phyloP scores from a whole-genome alignment of 306 rosid species.

The Macrotyloma uniflorum region DNA sequence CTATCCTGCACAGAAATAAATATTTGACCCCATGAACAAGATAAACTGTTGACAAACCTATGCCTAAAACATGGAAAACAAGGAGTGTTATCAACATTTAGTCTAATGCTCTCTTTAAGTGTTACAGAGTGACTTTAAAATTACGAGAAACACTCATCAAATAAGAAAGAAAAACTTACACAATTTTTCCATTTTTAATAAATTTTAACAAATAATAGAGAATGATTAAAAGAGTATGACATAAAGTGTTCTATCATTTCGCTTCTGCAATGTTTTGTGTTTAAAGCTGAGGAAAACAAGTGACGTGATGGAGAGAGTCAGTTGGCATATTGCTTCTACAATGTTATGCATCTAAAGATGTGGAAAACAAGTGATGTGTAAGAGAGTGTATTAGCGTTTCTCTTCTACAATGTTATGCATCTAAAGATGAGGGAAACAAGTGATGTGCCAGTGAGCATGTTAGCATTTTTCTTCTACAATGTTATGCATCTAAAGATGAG shows the following conservation, averaged over 20 bases:
- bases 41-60: constrained; percentile 3
- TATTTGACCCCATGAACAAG: constrained; percentile 7
- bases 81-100: not conserved
- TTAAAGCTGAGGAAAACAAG: not conserved
- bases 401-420: constrained; percentile 1
- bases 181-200: not conserved
- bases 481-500: constrained; percentile 9
- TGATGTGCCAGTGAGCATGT: not conserved
- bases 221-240: not conserved
- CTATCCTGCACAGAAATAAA: constrained; percentile 63
- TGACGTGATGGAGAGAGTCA: not conserved
- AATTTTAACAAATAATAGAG: not conserved
- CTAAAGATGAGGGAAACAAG: not conserved
- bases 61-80: not conserved
- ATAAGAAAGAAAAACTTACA: not conserved
- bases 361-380: not conserved
- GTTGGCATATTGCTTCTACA: not conserved
- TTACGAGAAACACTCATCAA: not conserved
- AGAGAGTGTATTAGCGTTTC: not conserved
- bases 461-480: not conserved
- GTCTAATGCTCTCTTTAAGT: not conserved
- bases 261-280: not conserved
- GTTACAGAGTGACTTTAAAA: not conserved
- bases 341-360: constrained; percentile 14
- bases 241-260: not conserved